These are phyloP conservation scores for Penicillium olsonii DNA, from an alignment of 2,329 filamentous ascomycete species.

Conservation along the genomic window DNA sequence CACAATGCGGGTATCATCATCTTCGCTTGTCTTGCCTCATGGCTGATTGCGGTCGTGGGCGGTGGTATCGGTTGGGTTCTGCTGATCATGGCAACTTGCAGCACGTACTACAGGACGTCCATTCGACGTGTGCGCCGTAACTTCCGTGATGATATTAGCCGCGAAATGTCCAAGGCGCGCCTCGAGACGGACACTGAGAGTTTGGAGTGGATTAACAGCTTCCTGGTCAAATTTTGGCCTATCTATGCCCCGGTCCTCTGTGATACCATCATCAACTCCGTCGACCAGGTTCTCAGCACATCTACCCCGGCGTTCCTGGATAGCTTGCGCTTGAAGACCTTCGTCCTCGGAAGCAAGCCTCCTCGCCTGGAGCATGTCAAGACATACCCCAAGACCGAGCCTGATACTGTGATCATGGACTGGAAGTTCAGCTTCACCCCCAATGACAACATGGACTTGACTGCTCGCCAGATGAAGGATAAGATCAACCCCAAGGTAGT, in stretches of 20 bases:
- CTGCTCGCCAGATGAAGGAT: slow-evolving; percentile 82
- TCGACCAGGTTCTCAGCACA: slow-evolving; percentile 93
- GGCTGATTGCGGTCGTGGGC: slow-evolving; percentile 84
- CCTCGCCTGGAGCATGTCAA: slow-evolving; percentile 97
- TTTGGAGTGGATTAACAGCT: slow-evolving; percentile 98
- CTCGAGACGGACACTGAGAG: slow-evolving; percentile 90
- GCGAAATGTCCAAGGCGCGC: slow-evolving; percentile 82
- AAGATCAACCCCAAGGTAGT: slow-evolving; percentile 98
- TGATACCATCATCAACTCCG: slow-evolving; percentile 86
- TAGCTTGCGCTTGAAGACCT: slow-evolving; percentile 88
- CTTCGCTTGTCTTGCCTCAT: slow-evolving; percentile 87
- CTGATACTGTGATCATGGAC: slow-evolving; percentile 97
- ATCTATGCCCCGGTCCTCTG: slow-evolving; percentile 95
- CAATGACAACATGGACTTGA: slow-evolving; percentile 91
- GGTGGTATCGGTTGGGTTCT: slow-evolving; percentile 93
- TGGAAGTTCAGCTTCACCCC: slow-evolving; percentile 99
- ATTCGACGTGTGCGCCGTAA: slow-evolving; percentile 91
- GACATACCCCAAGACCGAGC: slow-evolving; percentile 92
- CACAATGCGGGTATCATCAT: slow-evolving; percentile 94
- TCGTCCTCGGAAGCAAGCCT: slow-evolving; percentile 91
- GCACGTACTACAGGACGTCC: slow-evolving; percentile 95
- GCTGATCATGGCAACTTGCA: slow-evolving; percentile 86
- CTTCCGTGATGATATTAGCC: slow-evolving; percentile 89
- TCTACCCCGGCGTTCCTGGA: slow-evolving; percentile 91
- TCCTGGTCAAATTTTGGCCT: slow-evolving; percentile 98